Percentiles rank a stretch among this genome's conserved stretches.
Evolutionary conservation across 108 stramenopile species (phyloP).

Genomic region (Skeletonema tropicum): DNA sequence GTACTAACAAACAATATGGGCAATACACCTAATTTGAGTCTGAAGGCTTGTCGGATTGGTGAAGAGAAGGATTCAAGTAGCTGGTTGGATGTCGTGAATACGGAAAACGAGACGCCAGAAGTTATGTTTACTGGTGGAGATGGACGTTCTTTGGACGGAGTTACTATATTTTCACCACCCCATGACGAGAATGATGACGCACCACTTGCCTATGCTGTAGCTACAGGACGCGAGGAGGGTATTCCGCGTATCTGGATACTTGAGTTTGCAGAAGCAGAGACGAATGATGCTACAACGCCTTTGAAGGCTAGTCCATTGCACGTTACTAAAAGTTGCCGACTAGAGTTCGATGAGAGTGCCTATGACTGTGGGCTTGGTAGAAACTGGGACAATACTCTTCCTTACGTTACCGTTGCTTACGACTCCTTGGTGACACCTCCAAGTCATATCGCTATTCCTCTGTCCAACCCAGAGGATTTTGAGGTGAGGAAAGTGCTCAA

Average conservation of each 20-base stretch:
- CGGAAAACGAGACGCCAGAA: constrained; percentile 19
- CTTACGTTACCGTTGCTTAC: constrained; percentile 76
- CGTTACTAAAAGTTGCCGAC: constrained; percentile 44
- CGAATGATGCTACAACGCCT: constrained; percentile 19
- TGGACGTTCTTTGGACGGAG: constrained; percentile 51
- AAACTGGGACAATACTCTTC: constrained; percentile 80
- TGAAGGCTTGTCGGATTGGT: constrained; percentile 65
- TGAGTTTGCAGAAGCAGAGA: constrained; percentile 38
- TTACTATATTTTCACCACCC: constrained; percentile 52
- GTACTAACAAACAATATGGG: constrained; percentile 73
- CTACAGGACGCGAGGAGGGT: constrained; percentile 67
- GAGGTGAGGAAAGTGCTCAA: constrained; percentile 65
- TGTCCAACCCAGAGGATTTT: constrained; percentile 54
- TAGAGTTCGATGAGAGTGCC: constrained; percentile 81
- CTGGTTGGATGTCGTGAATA: constrained; percentile 52
- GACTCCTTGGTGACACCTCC: constrained; percentile 85
- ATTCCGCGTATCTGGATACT: constrained; percentile 79
- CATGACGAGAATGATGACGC: constrained; percentile 2
- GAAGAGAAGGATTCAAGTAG: constrained; percentile 14
- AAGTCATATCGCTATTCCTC: constrained; percentile 60
- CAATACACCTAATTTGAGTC: constrained; percentile 67
- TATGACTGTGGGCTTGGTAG: constrained; percentile 69
- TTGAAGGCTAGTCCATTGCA: constrained; percentile 23
- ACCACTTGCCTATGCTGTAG: constrained; percentile 59
- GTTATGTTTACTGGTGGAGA: constrained; percentile 69